Evolutionary conservation across 176 grass and related monocot genomes (phyloP).

Genomic region (Bothriochloa decipiens): DNA sequence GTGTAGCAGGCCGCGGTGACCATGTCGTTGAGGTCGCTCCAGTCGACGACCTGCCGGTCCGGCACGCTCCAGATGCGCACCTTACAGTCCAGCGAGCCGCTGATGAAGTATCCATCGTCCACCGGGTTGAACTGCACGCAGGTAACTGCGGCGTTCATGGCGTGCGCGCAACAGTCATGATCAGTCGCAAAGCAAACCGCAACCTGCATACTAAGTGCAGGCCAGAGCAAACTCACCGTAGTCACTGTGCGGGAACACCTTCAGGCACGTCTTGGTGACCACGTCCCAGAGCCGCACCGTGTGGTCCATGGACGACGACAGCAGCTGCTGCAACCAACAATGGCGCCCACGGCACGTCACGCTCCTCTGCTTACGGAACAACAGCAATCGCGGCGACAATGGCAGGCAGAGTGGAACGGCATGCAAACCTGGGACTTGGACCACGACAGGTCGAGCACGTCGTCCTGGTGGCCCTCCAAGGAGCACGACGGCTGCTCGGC

Average conservation of each 20-base stretch:
- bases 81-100: constrained; percentile 88
- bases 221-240: constrained; percentile 52
- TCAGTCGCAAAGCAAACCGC: background rate
- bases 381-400: background rate
- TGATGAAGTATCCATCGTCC: constrained; percentile 92
- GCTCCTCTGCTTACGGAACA: constrained; percentile 44
- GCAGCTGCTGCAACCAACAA: constrained; percentile 47
- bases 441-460: constrained; percentile 95
- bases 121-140: constrained; percentile 92
- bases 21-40: constrained; percentile 94
- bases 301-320: constrained; percentile 97
- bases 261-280: constrained; percentile 62
- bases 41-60: constrained; percentile 85
- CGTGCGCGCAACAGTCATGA: too few relatives aligned
- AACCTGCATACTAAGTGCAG: background rate
- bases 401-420: background rate
- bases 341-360: constrained; percentile 51
- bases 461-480: constrained; percentile 71
- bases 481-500: constrained; percentile 58
- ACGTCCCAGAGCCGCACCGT: constrained; percentile 93
- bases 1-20: constrained; percentile 86
- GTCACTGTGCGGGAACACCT: constrained; percentile 82
- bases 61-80: constrained; percentile 87
- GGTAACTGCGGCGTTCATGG: constrained; percentile 51
- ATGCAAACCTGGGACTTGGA: constrained; percentile 61